Conservation (phyloP, 75 land plant genomes). For the Sequoia sempervirens region DNA sequence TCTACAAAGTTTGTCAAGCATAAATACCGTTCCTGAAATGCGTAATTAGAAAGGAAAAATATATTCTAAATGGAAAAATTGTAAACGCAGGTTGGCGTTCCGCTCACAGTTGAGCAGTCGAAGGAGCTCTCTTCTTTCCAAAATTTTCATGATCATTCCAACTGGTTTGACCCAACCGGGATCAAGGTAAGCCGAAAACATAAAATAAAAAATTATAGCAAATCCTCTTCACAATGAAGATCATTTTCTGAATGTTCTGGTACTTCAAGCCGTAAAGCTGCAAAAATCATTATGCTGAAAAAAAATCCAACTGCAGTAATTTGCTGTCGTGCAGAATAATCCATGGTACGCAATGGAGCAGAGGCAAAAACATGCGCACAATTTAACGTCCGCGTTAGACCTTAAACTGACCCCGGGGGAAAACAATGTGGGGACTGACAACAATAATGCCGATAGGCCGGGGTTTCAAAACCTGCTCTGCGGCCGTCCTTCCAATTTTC, state of each 20-base stretch:
- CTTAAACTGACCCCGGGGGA: not conserved
- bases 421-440: not conserved
- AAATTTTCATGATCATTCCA: slow-evolving; percentile 4
- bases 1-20: not conserved
- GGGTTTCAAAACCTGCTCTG: not conserved
- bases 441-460: not conserved
- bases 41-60: not conserved
- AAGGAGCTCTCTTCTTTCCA: slow-evolving; percentile 15
- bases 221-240: not conserved
- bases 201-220: not conserved
- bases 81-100: not conserved
- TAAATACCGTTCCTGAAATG: not conserved
- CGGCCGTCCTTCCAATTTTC: not conserved
- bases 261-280: not conserved
- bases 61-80: not conserved
- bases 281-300: not conserved
- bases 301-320: not conserved
- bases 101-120: not conserved
- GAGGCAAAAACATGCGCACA: not conserved
- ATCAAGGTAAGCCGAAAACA: not conserved
- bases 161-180: not conserved
- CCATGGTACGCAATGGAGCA: slow-evolving; percentile 6
- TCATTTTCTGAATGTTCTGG: not conserved
- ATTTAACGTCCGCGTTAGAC: slow-evolving; percentile 6
- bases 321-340: not conserved